Conservation (phyloP, 805 yeast species). For the Lipomyces orientalis region DNA sequence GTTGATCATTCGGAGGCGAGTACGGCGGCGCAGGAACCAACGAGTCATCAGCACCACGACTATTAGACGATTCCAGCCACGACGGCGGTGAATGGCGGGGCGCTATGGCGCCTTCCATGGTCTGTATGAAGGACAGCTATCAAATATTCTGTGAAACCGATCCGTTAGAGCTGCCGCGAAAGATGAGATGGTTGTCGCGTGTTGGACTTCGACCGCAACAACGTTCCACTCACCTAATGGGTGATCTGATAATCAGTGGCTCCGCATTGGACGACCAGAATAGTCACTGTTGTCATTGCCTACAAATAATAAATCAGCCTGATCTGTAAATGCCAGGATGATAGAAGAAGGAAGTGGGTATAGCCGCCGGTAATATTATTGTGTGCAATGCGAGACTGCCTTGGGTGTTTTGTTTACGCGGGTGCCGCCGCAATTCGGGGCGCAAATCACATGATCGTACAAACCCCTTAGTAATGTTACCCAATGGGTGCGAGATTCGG, state of each 20-base stretch:
- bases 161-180: neutral
- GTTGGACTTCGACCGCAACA: neutral
- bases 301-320: neutral
- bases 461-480: neutral
- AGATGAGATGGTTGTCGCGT: neutral
- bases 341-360: neutral
- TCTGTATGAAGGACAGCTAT: neutral
- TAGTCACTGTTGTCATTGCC: conserved; percentile 2
- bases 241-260: neutral
- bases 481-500: too few relatives aligned
- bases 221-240: neutral
- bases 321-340: neutral
- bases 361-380: neutral
- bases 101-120: neutral
- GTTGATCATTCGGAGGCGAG: neutral
- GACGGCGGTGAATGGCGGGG: neutral
- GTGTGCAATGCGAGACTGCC: neutral
- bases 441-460: neutral
- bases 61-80: neutral
- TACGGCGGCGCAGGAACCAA: neutral
- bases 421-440: neutral
- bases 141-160: neutral
- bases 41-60: neutral
- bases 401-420: neutral
- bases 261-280: conserved; percentile 1